Conservation (phyloP, 108 stramenopile genomes). For the Skeletonema costatum region DNA sequence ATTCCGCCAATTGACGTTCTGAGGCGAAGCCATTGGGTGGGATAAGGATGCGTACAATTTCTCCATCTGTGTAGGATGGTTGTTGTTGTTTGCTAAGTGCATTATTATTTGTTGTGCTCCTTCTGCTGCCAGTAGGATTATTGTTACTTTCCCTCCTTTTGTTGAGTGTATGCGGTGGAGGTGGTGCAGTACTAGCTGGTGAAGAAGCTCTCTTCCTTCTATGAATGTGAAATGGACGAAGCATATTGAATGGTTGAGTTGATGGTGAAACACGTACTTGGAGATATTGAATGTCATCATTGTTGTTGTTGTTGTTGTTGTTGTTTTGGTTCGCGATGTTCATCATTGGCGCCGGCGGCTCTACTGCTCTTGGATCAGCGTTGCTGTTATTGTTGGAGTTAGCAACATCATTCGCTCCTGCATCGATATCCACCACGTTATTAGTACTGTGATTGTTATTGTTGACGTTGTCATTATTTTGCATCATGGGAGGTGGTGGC, state of each 20-base stretch:
- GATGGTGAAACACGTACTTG: background rate
- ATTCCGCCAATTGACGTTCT: conserved; percentile 20
- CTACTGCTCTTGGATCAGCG: background rate
- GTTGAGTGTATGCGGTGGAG: background rate
- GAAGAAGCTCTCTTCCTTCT: background rate
- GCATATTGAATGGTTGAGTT: background rate
- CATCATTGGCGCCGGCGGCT: background rate
- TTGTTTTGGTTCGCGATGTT: background rate
- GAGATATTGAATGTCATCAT: background rate
- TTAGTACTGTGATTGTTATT: background rate
- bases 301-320: background rate
- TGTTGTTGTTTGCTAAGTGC: background rate
- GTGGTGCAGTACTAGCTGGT: background rate
- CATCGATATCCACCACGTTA: background rate
- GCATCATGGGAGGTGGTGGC: background rate
- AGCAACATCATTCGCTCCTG: background rate
- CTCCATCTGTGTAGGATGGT: conserved; percentile 13
- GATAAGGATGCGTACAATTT: conserved; percentile 33
- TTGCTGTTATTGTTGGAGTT: background rate
- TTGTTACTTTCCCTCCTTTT: background rate
- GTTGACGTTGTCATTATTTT: background rate
- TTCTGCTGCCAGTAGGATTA: background rate
- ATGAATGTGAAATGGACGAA: background rate
- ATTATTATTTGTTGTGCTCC: background rate
- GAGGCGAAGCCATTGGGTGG: conserved; percentile 30